These are phyloP conservation scores for Caryocar brasiliense DNA, from an alignment of 441 rosid species.

Conservation along the genomic window DNA sequence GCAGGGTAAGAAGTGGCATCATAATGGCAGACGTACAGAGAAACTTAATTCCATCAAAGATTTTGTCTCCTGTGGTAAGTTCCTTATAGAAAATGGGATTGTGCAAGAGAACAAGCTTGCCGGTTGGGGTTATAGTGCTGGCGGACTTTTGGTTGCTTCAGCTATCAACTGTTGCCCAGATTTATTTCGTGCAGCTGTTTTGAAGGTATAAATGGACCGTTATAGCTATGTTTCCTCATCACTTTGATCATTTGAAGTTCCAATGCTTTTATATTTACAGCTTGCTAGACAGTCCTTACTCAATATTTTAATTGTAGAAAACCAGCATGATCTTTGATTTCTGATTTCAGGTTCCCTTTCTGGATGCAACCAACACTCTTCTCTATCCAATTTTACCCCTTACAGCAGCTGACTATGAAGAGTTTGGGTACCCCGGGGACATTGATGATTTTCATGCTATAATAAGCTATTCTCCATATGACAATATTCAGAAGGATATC, in stretches of 20 bases:
- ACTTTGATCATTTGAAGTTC: not conserved
- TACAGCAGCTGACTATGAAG: conserved; percentile 69
- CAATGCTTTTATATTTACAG: not conserved
- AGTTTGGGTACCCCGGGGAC: conserved; percentile 86
- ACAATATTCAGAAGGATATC: conserved; percentile 64
- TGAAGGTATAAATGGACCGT: conserved; percentile 45
- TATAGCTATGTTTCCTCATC: not conserved
- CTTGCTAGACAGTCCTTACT: too few species aligned
- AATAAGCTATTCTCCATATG: conserved; percentile 67
- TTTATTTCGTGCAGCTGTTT: conserved; percentile 70
- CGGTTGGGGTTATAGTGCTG: conserved; percentile 94
- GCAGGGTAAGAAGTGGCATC: conserved; percentile 76
- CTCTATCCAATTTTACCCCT: conserved; percentile 78
- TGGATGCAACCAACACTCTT: conserved; percentile 78
- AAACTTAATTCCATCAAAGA: conserved; percentile 71
- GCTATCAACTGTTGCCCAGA: conserved; percentile 68
- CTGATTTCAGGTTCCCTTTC: conserved; percentile 82
- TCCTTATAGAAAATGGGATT: conserved; percentile 52
- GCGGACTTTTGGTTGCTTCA: conserved; percentile 89
- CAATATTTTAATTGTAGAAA: too few species aligned
- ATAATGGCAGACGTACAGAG: conserved; percentile 51
- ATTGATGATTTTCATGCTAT: conserved; percentile 67
- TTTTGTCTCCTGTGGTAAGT: conserved; percentile 66
- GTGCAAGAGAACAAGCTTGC: conserved; percentile 72
- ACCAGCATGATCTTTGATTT: too few species aligned